Base-by-base conservation (phyloP, 805 yeast genomes). In the Metschnikowia kunwiensis region DNA sequence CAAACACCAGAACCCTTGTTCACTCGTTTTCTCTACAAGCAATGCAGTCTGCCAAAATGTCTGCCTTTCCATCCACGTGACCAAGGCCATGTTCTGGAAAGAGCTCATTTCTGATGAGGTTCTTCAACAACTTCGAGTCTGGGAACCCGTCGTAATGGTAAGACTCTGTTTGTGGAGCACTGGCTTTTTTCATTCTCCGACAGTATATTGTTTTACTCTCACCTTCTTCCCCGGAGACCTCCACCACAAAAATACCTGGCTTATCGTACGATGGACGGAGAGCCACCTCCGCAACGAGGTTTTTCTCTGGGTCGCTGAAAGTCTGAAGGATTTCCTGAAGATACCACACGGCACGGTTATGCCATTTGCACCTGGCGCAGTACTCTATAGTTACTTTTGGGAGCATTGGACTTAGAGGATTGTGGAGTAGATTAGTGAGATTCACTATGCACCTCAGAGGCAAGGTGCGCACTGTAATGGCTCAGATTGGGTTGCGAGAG, bases 281-380 rank as follows among this genome's bases (percentile, higher is more conserved):
- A 12, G 59, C 42, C 9, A 56, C 44, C 17, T 55, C 60, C 6
- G 55, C 47, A 78, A 94, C 25, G 70, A 52, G 41, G 28, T 38
- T 43, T 14, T 36, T 50, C 8, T 43, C 46, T 11, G 55, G 54
- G 11, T 58, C 55, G 74, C 79, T 80, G 57, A 86, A 88, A 0
- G 96, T 88, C 51, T 83, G 86, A n/a, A 87, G 61, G 1, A 88
- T 63, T 58, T 87, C 96, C 55, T 85, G 95, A 21, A 78, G 65
- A 49, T 86, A 86, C 96, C 96, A 88, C 0, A 86, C 73, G 2
- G 96, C 94, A 9, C 96, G 65, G 30, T 86, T 72, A 50, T 84
- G 83, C 96, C 96, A 87, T 51, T 83, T 82, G 66, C 96, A 87
- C 53, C 74, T 77, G 24, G 83, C 82, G 55, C 96, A 87, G 60